Conservation (phyloP, 345 rosid species). For the Aquilaria malaccensis region DNA sequence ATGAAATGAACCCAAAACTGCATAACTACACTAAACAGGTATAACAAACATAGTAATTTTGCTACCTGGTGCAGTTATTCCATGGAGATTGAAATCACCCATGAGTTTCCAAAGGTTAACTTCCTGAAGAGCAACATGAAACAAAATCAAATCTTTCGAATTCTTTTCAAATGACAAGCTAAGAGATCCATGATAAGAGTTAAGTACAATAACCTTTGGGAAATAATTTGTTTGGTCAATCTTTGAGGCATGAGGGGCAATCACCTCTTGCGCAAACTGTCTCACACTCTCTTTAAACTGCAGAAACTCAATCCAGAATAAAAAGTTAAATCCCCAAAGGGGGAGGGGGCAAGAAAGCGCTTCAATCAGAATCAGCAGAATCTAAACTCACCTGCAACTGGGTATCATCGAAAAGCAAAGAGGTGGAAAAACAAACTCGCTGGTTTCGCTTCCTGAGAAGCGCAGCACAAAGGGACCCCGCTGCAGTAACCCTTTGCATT, state of each 20-base stretch:
- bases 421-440: slow-evolving; percentile 47
- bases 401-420: slow-evolving; percentile 89
- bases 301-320: background rate
- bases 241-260: slow-evolving; percentile 67
- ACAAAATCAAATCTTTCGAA: background rate
- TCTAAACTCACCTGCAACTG: slow-evolving; percentile 60
- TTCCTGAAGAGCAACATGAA: slow-evolving; percentile 36
- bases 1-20: background rate
- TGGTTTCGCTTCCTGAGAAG: slow-evolving; percentile 20
- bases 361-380: background rate
- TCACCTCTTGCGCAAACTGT: slow-evolving; percentile 70
- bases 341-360: background rate
- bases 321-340: background rate
- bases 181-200: background rate
- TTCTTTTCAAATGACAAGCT: background rate
- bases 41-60: background rate
- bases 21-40: background rate
- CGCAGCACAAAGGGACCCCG: slow-evolving; percentile 27
- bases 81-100: slow-evolving; percentile 95
- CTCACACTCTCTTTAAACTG: slow-evolving; percentile 91
- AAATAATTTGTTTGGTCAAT: slow-evolving; percentile 74
- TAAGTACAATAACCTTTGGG: slow-evolving; percentile 48
- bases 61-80: slow-evolving; percentile 86
- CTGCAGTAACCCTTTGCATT: slow-evolving; percentile 41
- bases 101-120: slow-evolving; percentile 86